A percentile compares a stretch with the other conserved stretches of the same genome.
These are phyloP conservation scores for Naganishia vaughanmartiniae DNA, from an alignment of 768 basidiomycete species.

Conservation along the genomic window DNA sequence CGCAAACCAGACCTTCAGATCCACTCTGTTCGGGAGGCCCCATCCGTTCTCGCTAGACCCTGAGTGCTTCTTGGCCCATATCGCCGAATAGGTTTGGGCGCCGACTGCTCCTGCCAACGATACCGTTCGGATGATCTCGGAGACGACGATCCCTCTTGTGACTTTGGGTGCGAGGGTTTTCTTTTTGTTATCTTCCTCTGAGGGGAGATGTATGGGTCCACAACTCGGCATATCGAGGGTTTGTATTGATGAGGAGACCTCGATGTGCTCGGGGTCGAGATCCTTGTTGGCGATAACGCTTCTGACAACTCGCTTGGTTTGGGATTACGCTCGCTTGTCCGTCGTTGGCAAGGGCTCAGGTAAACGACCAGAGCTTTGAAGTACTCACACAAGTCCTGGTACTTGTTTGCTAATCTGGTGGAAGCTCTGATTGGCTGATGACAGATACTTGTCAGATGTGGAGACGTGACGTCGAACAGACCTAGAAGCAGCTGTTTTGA, in stretches of 20 bases:
- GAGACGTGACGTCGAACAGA: background rate
- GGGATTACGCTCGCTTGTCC: background rate
- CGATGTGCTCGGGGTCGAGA: too few species aligned
- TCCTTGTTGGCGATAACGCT: background rate
- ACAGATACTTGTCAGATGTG: background rate
- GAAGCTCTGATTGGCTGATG: background rate
- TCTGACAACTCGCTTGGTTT: background rate
- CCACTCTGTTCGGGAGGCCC: background rate
- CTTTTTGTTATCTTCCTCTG: constrained; percentile 9
- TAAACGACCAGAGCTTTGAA: background rate
- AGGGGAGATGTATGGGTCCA: constrained; percentile 5
- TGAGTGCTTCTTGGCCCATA: background rate
- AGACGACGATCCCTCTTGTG: background rate
- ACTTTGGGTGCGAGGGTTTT: background rate
- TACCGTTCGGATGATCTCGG: constrained; percentile 5
- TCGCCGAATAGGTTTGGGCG: background rate
- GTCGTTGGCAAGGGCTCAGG: too few species aligned
- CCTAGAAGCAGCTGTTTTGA: background rate
- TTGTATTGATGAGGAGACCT: background rate
- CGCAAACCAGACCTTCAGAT: constrained; percentile 9
- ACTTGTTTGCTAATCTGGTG: background rate
- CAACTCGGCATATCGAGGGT: background rate
- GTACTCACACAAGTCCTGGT: background rate
- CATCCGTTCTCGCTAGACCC: background rate
- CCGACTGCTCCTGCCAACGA: background rate